Evolutionary conservation across 768 basidiomycete species (phyloP).

Genomic region (Tulasnella sp.): DNA sequence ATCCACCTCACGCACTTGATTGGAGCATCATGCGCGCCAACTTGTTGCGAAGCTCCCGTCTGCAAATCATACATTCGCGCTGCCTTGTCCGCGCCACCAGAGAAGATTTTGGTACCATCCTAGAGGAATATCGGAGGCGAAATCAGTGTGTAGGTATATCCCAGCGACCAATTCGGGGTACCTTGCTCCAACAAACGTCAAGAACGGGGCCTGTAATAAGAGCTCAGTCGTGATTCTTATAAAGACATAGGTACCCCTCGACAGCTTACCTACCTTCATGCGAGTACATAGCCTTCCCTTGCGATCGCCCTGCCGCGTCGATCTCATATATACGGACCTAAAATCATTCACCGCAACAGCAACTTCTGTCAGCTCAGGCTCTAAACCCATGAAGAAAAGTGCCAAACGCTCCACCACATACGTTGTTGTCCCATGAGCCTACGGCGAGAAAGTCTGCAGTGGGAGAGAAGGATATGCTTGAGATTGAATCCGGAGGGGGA

Average conservation of each 20-base stretch:
- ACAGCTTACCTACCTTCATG: too few relatives aligned
- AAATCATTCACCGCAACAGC: conserved; percentile 13
- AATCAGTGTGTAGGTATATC: conserved; percentile 6
- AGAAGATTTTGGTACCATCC: conserved; percentile 87
- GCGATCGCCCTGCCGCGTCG: conserved; percentile 60
- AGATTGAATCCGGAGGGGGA: conserved; percentile 80
- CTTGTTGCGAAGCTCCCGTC: conserved; percentile 70
- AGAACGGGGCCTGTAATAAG: conserved; percentile 84
- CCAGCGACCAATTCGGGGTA: too few relatives aligned
- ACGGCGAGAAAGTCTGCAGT: conserved; percentile 85
- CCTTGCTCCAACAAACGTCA: conserved; percentile 85
- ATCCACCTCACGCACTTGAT: conserved; percentile 76
- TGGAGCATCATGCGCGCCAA: conserved; percentile 85
- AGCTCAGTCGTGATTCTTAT: too few relatives aligned
- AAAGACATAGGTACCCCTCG: too few relatives aligned
- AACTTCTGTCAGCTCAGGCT: background rate
- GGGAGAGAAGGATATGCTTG: conserved; percentile 71
- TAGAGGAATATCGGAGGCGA: conserved; percentile 26
- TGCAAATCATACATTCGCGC: conserved; percentile 87
- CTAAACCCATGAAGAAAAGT: background rate
- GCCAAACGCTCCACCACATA: background rate
- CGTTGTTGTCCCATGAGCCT: conserved; percentile 27
- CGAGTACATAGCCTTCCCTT: conserved; percentile 81
- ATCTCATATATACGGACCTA: conserved; percentile 93
- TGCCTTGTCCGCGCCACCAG: conserved; percentile 90